Evolutionary conservation across 2,329 filamentous ascomycete species (phyloP).

Genomic region (Stagonosporopsis rhizophila): DNA sequence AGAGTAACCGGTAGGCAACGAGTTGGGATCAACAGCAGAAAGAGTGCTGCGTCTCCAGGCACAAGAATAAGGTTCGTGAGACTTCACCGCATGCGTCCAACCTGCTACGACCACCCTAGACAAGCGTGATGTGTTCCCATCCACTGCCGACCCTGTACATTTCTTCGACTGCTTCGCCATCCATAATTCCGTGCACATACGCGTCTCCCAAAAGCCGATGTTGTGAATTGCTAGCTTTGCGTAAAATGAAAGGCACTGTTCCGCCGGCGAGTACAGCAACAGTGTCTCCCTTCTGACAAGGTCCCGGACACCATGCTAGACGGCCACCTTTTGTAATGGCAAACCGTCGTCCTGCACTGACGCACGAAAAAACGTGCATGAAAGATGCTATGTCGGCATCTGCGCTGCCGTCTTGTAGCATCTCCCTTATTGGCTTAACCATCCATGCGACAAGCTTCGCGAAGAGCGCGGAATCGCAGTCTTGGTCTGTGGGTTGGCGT

Average conservation of each 20-base stretch:
- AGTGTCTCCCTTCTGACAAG: neutral
- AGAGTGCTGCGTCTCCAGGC: too few relatives aligned
- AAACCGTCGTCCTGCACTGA: neutral
- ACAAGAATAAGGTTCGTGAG: too few relatives aligned
- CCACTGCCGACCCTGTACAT: neutral
- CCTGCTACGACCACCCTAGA: too few relatives aligned
- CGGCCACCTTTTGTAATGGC: neutral
- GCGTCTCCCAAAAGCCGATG: neutral
- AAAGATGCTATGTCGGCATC: too few relatives aligned
- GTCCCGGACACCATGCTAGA: neutral
- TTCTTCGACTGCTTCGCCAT: constrained; percentile 1
- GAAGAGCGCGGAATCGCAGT: neutral
- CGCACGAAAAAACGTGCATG: neutral
- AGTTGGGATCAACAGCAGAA: too few relatives aligned
- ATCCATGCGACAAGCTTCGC: neutral
- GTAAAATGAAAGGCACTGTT: neutral
- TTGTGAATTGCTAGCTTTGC: neutral
- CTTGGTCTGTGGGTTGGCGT: neutral
- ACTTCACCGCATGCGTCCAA: too few relatives aligned
- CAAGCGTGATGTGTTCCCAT: neutral
- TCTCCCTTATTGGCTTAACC: neutral
- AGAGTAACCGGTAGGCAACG: too few relatives aligned
- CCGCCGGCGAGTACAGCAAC: neutral
- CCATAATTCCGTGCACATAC: neutral
- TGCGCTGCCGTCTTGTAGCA: too few relatives aligned